Conservation (phyloP, 208 protist species). For the Trypanosoma vivax region DNA sequence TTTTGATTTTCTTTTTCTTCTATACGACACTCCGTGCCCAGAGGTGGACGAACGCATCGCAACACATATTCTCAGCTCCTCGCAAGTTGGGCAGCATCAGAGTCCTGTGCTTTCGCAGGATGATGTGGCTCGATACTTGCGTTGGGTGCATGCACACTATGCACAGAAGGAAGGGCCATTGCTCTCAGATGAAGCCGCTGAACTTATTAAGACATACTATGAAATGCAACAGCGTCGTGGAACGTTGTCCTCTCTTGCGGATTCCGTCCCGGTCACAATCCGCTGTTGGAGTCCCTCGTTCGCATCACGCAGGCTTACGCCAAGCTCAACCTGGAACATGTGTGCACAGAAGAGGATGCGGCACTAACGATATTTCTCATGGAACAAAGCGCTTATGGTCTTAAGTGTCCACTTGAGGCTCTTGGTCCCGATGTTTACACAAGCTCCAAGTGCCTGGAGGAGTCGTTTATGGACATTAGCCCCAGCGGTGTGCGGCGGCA, state of each 20-base stretch:
- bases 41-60: constrained; percentile 86
- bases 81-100: constrained; percentile 23
- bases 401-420: constrained; percentile 73
- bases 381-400: constrained; percentile 75
- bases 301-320: constrained; percentile 93
- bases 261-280: constrained; percentile 92
- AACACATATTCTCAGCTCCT: constrained; percentile 73
- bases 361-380: constrained; percentile 85
- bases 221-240: constrained; percentile 69
- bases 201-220: constrained; percentile 76
- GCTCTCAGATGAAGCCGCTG: constrained; percentile 60
- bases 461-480: constrained; percentile 52
- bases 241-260: constrained; percentile 55
- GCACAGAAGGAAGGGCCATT: constrained; percentile 51
- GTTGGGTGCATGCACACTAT: constrained; percentile 77
- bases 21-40: constrained; percentile 86
- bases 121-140: constrained; percentile 64
- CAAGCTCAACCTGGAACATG: constrained; percentile 85
- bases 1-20: constrained; percentile 96
- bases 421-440: constrained; percentile 58
- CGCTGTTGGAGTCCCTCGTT: constrained; percentile 94
- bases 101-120: constrained; percentile 36
- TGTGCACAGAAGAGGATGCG: constrained; percentile 73
- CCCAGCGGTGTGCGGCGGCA: constrained; percentile 30
- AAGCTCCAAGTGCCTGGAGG: constrained; percentile 64